Conservation (phyloP, 306 rosid species). For the Prunus fruticosa region DNA sequence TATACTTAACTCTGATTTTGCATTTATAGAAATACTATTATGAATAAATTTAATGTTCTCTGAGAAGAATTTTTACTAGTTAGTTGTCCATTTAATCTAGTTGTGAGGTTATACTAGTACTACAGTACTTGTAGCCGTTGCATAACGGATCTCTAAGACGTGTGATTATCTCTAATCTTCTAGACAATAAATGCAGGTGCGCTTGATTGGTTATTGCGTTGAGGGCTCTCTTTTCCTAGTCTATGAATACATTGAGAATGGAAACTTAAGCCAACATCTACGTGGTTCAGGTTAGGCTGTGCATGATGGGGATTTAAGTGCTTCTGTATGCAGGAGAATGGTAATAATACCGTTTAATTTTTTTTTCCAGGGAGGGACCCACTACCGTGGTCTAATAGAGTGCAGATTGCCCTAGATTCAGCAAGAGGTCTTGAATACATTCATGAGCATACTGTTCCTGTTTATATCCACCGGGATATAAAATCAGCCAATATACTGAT, state of each 20-base stretch:
- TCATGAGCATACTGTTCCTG: conserved; percentile 98
- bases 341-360: conserved; percentile 12
- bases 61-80: neutral
- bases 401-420: conserved; percentile 94
- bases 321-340: conserved; percentile 2
- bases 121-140: neutral
- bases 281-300: conserved; percentile 73
- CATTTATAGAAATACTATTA: neutral
- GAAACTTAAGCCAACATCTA: conserved; percentile 84
- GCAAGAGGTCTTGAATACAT: conserved; percentile 98
- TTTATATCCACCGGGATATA: conserved; percentile 93
- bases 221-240: conserved; percentile 89
- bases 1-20: neutral
- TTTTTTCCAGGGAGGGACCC: conserved; percentile 64
- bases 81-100: neutral
- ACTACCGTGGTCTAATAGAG: conserved; percentile 77
- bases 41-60: neutral
- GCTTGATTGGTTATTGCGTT: conserved; percentile 88
- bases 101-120: neutral
- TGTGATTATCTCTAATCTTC: neutral
- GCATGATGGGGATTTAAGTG: conserved; percentile 14
- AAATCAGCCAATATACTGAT: conserved; percentile 95
- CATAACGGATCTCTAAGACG: neutral
- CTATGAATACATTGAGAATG: conserved; percentile 89
- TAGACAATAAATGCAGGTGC: conserved; percentile 56